Conservation (phyloP, 2,329 filamentous ascomycete genomes). For the Aureobasidium melanogenum region DNA sequence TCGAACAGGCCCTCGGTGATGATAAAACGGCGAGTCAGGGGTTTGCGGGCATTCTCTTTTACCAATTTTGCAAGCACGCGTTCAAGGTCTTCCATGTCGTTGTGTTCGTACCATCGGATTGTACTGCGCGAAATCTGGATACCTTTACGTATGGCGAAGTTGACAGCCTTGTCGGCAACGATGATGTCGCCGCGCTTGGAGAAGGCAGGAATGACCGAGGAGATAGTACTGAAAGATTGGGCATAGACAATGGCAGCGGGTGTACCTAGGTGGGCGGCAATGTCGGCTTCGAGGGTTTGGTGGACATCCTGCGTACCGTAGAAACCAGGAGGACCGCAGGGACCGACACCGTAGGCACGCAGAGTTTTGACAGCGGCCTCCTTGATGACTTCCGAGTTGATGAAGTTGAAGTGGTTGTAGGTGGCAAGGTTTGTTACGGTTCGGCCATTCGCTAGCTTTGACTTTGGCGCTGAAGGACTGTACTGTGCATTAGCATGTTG, state of each 20-base stretch:
- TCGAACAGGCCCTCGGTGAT: conserved; percentile 95
- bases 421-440: conserved; percentile 90
- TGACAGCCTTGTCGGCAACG: conserved; percentile 86
- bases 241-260: conserved; percentile 90
- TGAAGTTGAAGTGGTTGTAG: conserved; percentile 97
- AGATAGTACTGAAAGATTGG: conserved; percentile 91
- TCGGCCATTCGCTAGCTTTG: conserved; percentile 78
- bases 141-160: conserved; percentile 89
- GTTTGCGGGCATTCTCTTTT: conserved; percentile 80
- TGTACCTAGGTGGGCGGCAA: conserved; percentile 80
- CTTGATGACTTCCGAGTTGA: conserved; percentile 82
- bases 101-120: conserved; percentile 90
- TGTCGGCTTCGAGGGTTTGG: conserved; percentile 91
- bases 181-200: conserved; percentile 97
- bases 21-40: conserved; percentile 85
- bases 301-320: conserved; percentile 98
- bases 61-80: conserved; percentile 74
- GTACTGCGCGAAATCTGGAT: conserved; percentile 87
- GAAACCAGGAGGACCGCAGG: conserved; percentile 93
- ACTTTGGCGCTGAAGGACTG: conserved; percentile 82
- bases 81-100: conserved; percentile 90
- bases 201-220: conserved; percentile 93
- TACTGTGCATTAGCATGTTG: not conserved
- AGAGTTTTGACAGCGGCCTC: conserved; percentile 92
- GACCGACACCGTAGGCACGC: conserved; percentile 90